phyloP scores from a whole-genome alignment of 805 yeast genomes.

The Saccharomyces cerevisiae region DNA sequence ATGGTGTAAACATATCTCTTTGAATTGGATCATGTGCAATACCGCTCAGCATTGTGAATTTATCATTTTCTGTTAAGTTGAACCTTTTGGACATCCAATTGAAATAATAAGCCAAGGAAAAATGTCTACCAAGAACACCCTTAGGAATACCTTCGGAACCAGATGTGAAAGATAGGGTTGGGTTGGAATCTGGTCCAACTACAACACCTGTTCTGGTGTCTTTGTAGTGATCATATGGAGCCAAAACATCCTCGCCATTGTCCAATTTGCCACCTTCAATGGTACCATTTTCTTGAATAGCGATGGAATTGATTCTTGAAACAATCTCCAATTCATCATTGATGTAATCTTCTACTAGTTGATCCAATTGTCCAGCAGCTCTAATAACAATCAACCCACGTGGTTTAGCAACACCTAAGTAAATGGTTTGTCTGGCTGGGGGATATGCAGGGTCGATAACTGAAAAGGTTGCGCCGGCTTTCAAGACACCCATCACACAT shows the following conservation, averaged over 20 bases:
- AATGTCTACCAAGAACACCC: conserved; percentile 97
- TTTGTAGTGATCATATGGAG: conserved; percentile 37
- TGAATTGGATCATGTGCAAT: conserved; percentile 99
- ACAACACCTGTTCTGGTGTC: conserved; percentile 70
- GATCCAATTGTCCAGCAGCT: conserved; percentile 79
- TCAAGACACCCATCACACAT: conserved; percentile 94
- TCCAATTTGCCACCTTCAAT: conserved; percentile 43
- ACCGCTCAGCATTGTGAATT: conserved; percentile 95
- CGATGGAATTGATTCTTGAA: conserved; percentile 68
- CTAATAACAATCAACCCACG: conserved; percentile 80
- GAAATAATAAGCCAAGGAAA: conserved; percentile 91
- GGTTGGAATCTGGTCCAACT: conserved; percentile 97
- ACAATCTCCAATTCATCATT: conserved; percentile 61
- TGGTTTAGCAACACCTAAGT: conserved; percentile 89
- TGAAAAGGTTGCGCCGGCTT: conserved; percentile 97
- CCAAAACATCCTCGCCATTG: conserved; percentile 41
- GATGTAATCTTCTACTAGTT: conserved; percentile 72
- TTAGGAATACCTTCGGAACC: conserved; percentile 98
- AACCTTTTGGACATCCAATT: conserved; percentile 96
- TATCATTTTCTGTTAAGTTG: conserved; percentile 67
- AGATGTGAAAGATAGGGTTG: conserved; percentile 91
- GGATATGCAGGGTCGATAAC: conserved; percentile 99
- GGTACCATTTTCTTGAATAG: conserved; percentile 67
- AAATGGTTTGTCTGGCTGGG: conserved; percentile 92
- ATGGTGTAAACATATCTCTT: conserved; percentile 97